Evolutionary conservation across 257 asterid genomes (phyloP).

Genomic region (Catharanthus roseus): DNA sequence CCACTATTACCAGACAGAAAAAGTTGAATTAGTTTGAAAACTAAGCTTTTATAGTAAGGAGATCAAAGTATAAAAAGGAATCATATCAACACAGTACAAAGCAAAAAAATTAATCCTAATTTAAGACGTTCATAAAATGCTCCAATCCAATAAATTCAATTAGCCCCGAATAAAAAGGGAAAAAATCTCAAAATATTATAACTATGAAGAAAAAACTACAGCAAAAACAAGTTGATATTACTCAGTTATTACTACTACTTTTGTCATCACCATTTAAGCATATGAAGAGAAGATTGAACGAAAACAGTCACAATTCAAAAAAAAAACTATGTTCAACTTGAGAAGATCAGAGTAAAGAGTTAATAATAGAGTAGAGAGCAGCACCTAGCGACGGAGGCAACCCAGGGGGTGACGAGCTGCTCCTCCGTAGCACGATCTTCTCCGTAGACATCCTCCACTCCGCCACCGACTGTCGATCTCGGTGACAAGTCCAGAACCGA

Average conservation of each 20-base stretch:
- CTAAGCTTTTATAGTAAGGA: background rate
- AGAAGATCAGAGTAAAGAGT: background rate
- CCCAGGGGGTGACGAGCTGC: constrained; percentile 82
- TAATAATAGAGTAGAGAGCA: background rate
- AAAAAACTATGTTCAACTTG: too few relatives aligned
- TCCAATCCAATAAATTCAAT: constrained; percentile 7
- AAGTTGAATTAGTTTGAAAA: background rate
- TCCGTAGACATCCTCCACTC: constrained; percentile 83
- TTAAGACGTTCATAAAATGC: background rate
- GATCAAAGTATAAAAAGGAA: background rate
- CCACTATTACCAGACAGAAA: constrained; percentile 37
- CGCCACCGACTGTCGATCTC: constrained; percentile 65
- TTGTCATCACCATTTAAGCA: background rate
- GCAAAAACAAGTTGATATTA: background rate
- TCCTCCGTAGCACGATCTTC: constrained; percentile 87
- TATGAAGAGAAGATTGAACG: background rate
- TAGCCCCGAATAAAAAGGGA: background rate
- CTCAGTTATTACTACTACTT: background rate
- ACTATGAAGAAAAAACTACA: background rate
- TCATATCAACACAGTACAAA: background rate
- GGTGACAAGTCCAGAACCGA: constrained; percentile 71
- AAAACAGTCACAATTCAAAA: too few relatives aligned
- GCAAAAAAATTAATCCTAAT: background rate
- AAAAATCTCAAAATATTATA: background rate
- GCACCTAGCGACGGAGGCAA: constrained; percentile 75